Evolutionary conservation across 495 filamentous ascomycete genomes (phyloP), one percentile per base, ranked within the genome.

Genomic region (Aspergillus nanangensis): DNA sequence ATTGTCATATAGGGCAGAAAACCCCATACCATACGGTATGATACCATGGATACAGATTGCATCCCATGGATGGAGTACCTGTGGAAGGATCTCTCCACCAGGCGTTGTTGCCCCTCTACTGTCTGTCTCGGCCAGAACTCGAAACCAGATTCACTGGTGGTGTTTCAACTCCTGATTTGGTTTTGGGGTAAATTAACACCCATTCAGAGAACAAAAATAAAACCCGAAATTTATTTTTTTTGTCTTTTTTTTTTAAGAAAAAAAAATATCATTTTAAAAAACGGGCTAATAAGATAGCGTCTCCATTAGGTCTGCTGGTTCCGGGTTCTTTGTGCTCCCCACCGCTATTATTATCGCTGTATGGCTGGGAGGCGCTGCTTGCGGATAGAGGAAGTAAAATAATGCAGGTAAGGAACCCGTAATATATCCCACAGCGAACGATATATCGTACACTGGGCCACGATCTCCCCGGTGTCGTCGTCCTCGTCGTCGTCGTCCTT

Each of bases 71-170:
- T 46, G 19, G 19, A 18, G 15, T 5, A 40, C 17, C 25, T 29
- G 25, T 29, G 25, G 25, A 29, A n/a, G n/a, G n/a, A n/a, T n/a
- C 25, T 7, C 25, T 29, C 25, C 25, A 29, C 25, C 25, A 29
- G 7, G 25, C 25, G 25, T 29, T 29, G 41, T 45, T 19, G 37
- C 41, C 42, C 44, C 43, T 37, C 18, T 8, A n/a, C 19, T 17
- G 2, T 38, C 31, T 29, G 14, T 18, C 23, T 38, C 17, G 13
- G 19, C 44, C 31, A 55, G 55, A 53, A 54, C 53, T 45, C 53
- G 47, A 60, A 56, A 56, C 53, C 46, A 50, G 37, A 40, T 17
- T 39, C 38, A 42, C 29, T 41, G 51, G 39, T 20, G 14, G 44
- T 39, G 50, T 47, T 52, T 52, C 45, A 47, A 44, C 38, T 45